These are phyloP conservation scores for Fraxinus cuspidata DNA, from an alignment of 257 asterid species.

Conservation along the genomic window DNA sequence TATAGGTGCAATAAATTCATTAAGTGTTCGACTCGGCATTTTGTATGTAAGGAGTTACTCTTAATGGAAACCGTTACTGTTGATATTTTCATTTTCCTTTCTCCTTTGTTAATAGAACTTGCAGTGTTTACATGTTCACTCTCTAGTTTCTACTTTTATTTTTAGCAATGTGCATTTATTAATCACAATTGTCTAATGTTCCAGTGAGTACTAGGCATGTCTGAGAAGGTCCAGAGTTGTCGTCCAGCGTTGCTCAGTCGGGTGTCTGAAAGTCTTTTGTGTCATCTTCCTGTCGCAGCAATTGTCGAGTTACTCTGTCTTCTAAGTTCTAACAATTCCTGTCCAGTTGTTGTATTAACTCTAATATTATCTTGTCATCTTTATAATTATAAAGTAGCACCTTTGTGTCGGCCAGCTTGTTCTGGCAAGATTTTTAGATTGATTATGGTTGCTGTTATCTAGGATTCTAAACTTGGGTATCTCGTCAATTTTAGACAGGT, in stretches of 20 bases:
- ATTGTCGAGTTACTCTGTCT: slow-evolving; percentile 71
- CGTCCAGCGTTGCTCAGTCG: slow-evolving; percentile 93
- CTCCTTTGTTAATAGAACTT: slow-evolving; percentile 13
- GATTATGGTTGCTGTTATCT: slow-evolving; percentile 43
- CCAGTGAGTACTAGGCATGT: slow-evolving; percentile 99
- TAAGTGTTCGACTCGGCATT: slow-evolving; percentile 27
- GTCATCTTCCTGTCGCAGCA: slow-evolving; percentile 88
- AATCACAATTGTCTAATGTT: slow-evolving; percentile 83
- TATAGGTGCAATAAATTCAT: slow-evolving; percentile 35
- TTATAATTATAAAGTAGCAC: slow-evolving; percentile 40
- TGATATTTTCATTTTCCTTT: not conserved
- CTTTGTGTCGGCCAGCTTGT: slow-evolving; percentile 53
- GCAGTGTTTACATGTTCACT: slow-evolving; percentile 30
- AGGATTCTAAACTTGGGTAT: slow-evolving; percentile 53
- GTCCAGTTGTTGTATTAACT: slow-evolving; percentile 70
- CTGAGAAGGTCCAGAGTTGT: slow-evolving; percentile 92
- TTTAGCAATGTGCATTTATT: slow-evolving; percentile 44
- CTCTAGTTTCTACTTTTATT: slow-evolving; percentile 22
- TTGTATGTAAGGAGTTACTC: slow-evolving; percentile 20
- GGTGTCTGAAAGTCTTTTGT: slow-evolving; percentile 94
- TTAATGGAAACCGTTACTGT: not conserved
- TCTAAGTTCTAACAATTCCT: slow-evolving; percentile 37
- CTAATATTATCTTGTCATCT: slow-evolving; percentile 46
- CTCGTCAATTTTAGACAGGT: slow-evolving; percentile 37
- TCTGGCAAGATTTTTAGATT: slow-evolving; percentile 31